Percentiles rank a stretch among this genome's conserved stretches.
These are phyloP conservation scores for Phaeosphaeriaceae sp. DNA, from an alignment of 2,329 filamentous ascomycete species.

Conservation along the genomic window DNA sequence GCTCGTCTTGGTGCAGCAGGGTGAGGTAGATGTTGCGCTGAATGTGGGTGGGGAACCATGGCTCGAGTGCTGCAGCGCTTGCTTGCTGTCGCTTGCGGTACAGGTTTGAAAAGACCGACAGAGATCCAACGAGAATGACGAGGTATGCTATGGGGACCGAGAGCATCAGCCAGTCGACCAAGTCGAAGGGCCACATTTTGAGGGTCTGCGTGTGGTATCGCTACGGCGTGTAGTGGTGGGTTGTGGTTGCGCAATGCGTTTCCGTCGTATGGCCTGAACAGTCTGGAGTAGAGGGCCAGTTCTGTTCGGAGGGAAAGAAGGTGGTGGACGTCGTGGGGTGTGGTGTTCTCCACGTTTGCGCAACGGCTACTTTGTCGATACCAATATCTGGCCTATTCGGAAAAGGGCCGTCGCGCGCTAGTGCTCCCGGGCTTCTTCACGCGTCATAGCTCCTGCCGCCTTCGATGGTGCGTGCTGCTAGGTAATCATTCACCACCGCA, in stretches of 20 bases:
- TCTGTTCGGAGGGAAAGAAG: neutral
- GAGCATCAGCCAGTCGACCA: slow-evolving; percentile 82
- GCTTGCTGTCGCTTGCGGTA: slow-evolving; percentile 89
- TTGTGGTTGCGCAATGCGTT: neutral
- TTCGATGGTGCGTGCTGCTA: slow-evolving; percentile 10
- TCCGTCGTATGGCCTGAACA: neutral
- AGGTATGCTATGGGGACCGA: slow-evolving; percentile 89
- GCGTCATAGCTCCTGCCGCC: slow-evolving; percentile 25
- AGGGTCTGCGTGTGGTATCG: slow-evolving; percentile 11
- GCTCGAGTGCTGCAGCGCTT: slow-evolving; percentile 82
- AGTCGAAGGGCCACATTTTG: slow-evolving; percentile 49
- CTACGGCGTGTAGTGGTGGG: neutral
- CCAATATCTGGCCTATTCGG: slow-evolving; percentile 36
- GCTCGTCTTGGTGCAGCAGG: slow-evolving; percentile 80
- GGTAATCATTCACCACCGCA: slow-evolving; percentile 15
- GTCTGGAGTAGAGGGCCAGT: neutral
- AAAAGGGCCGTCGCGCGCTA: slow-evolving; percentile 8
- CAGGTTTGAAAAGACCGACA: slow-evolving; percentile 89
- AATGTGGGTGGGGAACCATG: slow-evolving; percentile 92
- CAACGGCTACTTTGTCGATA: slow-evolving; percentile 3
- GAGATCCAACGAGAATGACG: slow-evolving; percentile 81
- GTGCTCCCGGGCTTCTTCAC: slow-evolving; percentile 2
- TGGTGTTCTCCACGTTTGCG: neutral
- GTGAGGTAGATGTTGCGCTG: slow-evolving; percentile 95
- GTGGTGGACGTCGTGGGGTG: neutral